phyloP scores from a whole-genome alignment of 228 moss, liverwort and hornwort species.

The Sphagnum magellanicum region DNA sequence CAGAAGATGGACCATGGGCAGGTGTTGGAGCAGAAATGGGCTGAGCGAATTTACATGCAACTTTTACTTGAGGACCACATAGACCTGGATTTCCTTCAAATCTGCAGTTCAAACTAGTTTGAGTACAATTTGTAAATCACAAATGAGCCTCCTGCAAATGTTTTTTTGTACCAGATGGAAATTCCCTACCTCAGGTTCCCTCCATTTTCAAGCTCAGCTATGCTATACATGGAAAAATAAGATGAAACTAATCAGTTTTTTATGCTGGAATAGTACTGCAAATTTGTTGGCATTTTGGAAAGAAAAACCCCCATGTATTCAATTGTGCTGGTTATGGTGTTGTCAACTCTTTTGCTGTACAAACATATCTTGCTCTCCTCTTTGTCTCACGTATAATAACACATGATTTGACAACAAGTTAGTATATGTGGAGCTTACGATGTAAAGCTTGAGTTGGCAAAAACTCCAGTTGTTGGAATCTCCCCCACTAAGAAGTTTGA shows the following conservation, averaged over 20 bases:
- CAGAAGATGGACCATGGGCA: slow-evolving; percentile 19
- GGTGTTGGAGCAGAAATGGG: slow-evolving; percentile 7
- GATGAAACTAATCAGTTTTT: no score
- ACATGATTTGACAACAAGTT: not conserved
- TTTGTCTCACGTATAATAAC: not conserved
- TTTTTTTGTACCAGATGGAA: no score
- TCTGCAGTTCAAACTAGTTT: slow-evolving; percentile 22
- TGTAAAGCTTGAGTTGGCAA: slow-evolving; percentile 32
- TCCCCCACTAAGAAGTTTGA: slow-evolving; percentile 64
- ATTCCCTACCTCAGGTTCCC: no score
- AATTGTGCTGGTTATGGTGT: no score
- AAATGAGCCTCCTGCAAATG: no score
- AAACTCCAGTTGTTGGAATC: slow-evolving; percentile 56
- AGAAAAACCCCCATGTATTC: no score
- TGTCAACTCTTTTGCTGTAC: not conserved
- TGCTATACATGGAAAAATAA: no score
- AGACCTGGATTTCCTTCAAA: slow-evolving; percentile 67
- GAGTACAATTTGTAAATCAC: no score
- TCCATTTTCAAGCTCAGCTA: no score
- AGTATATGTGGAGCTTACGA: slow-evolving; percentile 47
- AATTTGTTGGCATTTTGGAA: no score
- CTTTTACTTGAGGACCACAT: slow-evolving; percentile 72
- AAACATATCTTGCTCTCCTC: not conserved
- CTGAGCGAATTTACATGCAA: slow-evolving; percentile 20
- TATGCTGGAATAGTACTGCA: no score